Evolutionary conservation across 495 filamentous ascomycete genomes (phyloP).

Genomic region (Neurospora sp.): DNA sequence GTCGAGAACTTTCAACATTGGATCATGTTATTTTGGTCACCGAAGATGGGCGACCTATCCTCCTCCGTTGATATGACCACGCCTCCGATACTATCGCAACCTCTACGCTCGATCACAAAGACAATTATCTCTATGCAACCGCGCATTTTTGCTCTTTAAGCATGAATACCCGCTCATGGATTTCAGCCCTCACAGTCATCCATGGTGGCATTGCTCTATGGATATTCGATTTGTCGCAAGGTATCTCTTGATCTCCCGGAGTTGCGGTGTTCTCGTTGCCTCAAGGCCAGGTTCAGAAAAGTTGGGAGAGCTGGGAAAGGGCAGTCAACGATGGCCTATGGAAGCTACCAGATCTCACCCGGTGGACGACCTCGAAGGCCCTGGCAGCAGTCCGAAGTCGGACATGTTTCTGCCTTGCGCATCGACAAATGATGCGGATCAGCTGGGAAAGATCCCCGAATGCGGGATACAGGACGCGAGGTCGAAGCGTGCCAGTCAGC

Average conservation of each 20-base stretch:
- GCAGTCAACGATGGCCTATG: neutral
- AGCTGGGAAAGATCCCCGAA: neutral
- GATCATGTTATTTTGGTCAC: neutral
- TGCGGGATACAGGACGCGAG: neutral
- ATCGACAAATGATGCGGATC: neutral
- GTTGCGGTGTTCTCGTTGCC: neutral
- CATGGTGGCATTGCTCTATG: neutral
- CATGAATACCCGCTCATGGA: neutral
- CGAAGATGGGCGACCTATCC: neutral
- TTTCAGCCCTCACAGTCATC: neutral
- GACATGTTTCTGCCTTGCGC: neutral
- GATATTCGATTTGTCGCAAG: no score
- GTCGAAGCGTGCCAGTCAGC: neutral
- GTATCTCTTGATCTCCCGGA: neutral
- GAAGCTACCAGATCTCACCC: neutral
- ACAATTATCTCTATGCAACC: neutral
- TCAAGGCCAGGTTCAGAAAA: neutral
- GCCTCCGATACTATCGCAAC: neutral
- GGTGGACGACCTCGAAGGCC: neutral
- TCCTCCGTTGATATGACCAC: neutral
- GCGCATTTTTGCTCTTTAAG: neutral
- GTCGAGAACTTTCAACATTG: neutral
- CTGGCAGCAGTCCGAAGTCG: neutral
- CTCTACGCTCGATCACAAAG: neutral
- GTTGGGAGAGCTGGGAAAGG: neutral